Conservation (phyloP, 2,329 filamentous ascomycete genomes). For the Paramyrothecium roridum region DNA sequence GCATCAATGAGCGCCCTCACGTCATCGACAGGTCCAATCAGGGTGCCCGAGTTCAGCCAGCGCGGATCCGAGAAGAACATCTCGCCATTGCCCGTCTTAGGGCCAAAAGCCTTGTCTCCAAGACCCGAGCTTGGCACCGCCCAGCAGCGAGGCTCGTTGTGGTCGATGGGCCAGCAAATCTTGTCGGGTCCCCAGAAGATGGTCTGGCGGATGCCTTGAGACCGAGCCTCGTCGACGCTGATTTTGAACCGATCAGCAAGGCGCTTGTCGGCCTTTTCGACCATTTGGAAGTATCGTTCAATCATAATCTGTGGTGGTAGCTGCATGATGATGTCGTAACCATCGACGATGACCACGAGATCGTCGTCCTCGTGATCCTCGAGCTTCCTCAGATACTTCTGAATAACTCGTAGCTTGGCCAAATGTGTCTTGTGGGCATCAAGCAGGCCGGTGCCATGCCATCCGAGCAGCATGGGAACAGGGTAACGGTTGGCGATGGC, state of each 20-base stretch:
- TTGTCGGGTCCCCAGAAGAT: conserved; percentile 44
- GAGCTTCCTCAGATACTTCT: conserved; percentile 28
- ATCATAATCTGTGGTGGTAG: conserved; percentile 62
- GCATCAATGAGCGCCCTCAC: conserved; percentile 20
- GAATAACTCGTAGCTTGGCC: conserved; percentile 34
- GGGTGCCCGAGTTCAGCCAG: conserved; percentile 44
- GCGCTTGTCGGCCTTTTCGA: conserved; percentile 49
- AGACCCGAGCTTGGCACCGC: conserved; percentile 32
- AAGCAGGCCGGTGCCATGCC: conserved; percentile 29
- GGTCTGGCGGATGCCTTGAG: conserved; percentile 29
- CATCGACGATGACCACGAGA: conserved; percentile 61
- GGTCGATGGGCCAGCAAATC: conserved; percentile 36
- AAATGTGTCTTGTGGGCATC: conserved; percentile 32
- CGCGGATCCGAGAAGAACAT: conserved; percentile 28
- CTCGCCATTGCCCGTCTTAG: conserved; percentile 26
- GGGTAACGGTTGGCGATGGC: conserved; percentile 33
- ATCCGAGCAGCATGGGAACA: conserved; percentile 33
- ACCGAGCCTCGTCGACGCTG: conserved; percentile 22
- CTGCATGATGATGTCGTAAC: conserved; percentile 63
- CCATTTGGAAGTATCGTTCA: conserved; percentile 55
- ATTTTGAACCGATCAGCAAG: conserved; percentile 47
- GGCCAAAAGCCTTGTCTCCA: conserved; percentile 28
- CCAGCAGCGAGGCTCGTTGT: conserved; percentile 34
- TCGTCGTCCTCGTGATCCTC: conserved; percentile 39
- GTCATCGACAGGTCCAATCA: conserved; percentile 35